phyloP scores from a whole-genome alignment of 768 basidiomycete genomes.

The Xerocomus spinulosus region DNA sequence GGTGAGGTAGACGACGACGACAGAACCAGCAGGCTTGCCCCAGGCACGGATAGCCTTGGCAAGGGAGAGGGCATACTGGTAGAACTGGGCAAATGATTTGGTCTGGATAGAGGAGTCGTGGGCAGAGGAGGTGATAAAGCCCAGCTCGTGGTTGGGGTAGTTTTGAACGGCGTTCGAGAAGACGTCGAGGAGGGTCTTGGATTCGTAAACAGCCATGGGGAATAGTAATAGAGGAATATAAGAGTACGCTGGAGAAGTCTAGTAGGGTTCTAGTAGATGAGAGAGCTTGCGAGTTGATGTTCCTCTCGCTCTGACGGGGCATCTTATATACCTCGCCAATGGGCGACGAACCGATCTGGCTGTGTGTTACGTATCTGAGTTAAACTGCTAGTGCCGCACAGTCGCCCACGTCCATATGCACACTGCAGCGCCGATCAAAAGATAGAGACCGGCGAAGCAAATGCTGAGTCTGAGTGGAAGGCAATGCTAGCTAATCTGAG shows the following conservation, averaged over 20 bases:
- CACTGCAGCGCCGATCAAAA: not conserved
- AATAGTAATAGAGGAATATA: no score
- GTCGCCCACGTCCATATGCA: not conserved
- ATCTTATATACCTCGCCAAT: slow-evolving; percentile 1
- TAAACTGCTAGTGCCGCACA: not conserved
- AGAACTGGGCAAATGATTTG: slow-evolving; percentile 17
- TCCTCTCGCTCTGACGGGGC: not conserved
- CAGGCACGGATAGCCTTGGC: slow-evolving; percentile 1
- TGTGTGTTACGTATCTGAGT: not conserved
- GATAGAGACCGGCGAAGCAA: not conserved
- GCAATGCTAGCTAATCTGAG: not conserved
- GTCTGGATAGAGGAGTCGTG: slow-evolving; percentile 22
- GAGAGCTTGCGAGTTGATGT: not conserved
- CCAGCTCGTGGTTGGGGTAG: slow-evolving; percentile 21
- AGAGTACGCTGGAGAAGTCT: not conserved
- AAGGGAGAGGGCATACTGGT: slow-evolving; percentile 4
- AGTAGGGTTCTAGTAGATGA: not conserved
- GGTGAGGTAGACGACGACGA: slow-evolving; percentile 28
- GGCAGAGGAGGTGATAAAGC: slow-evolving; percentile 24
- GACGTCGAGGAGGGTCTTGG: slow-evolving; percentile 17
- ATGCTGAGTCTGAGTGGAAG: no score
- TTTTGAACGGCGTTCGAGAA: slow-evolving; percentile 14
- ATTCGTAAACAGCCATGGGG: not conserved
- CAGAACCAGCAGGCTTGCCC: slow-evolving; percentile 24
- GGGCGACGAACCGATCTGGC: not conserved